A percentile compares a stretch with the other conserved stretches of the same genome.
phyloP scores from a whole-genome alignment of 164 flowering plant species.

The Macadamia integrifolia region DNA sequence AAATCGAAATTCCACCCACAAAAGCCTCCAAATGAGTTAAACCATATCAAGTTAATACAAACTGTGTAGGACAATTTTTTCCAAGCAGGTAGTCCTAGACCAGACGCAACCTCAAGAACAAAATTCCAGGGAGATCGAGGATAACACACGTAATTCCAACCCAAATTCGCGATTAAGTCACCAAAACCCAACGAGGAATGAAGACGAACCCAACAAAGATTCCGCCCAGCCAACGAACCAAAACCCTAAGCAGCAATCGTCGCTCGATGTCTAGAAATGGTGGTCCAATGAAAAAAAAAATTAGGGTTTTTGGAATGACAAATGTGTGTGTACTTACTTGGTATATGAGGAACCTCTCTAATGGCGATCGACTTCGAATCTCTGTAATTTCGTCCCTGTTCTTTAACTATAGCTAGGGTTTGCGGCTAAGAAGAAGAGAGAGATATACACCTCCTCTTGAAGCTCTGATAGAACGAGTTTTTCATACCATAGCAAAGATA shows the following conservation, averaged over 20 bases:
- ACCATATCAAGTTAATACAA: not conserved
- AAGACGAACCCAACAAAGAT: constrained; percentile 2
- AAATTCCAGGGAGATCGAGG: constrained; percentile 12
- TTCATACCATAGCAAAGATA: constrained; percentile 23
- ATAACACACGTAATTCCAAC: constrained; percentile 4
- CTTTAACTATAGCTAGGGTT: constrained; percentile 24
- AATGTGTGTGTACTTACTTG: constrained; percentile 12
- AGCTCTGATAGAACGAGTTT: constrained; percentile 14
- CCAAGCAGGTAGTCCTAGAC: constrained; percentile 1
- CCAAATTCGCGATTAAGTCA: constrained; percentile 5
- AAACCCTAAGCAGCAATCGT: constrained; percentile 6
- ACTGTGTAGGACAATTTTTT: not conserved
- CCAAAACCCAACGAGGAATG: not conserved
- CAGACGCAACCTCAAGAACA: not conserved
- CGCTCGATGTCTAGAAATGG: not conserved
- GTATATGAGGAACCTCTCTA: constrained; percentile 3
- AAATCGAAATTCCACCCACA: not conserved
- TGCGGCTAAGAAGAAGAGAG: constrained; percentile 16
- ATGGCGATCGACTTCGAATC: constrained; percentile 22
- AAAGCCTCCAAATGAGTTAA: constrained; percentile 6
- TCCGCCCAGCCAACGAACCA: constrained; percentile 14
- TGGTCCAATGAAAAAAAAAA: constrained; percentile 10
- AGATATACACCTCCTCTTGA: not conserved
- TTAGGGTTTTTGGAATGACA: constrained; percentile 26
- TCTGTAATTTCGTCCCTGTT: constrained; percentile 5